Percentiles rank a stretch among this genome's conserved stretches.
Conservation (phyloP, 441 rosid genomes). For the Isatis lusitanica region DNA sequence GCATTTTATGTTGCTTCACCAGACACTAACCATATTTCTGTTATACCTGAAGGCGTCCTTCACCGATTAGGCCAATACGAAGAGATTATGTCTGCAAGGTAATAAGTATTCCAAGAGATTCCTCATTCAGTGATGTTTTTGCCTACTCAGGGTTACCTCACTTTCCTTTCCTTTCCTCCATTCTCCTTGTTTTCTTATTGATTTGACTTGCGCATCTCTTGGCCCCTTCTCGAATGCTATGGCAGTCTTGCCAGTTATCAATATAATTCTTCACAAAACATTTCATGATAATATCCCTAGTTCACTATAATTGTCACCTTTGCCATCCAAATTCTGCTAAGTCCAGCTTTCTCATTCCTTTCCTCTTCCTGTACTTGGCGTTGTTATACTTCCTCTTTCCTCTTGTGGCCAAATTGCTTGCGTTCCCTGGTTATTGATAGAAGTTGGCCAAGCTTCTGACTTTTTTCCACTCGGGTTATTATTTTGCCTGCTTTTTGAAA, state of each 20-base stretch:
- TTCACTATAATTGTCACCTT: background rate
- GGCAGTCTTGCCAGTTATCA: constrained; percentile 8
- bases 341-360: constrained; percentile 24
- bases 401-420: constrained; percentile 6
- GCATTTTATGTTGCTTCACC: constrained; percentile 58
- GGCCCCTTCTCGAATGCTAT: background rate
- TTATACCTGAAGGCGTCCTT: constrained; percentile 97
- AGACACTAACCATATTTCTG: constrained; percentile 82
- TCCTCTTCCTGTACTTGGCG: constrained; percentile 27
- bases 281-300: background rate
- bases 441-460: background rate
- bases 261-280: background rate
- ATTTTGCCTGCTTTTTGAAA: background rate
- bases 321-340: constrained; percentile 8
- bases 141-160: constrained; percentile 38
- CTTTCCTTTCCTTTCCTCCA: constrained; percentile 34
- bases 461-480: background rate
- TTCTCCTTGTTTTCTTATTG: constrained; percentile 27
- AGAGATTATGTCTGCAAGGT: constrained; percentile 99
- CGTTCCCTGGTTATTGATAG: background rate
- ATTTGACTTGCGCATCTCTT: constrained; percentile 15
- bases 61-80: constrained; percentile 92
- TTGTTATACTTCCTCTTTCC: constrained; percentile 16
- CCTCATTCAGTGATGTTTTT: constrained; percentile 49
- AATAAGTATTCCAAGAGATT: constrained; percentile 58